These are phyloP conservation scores for Nyssa sinensis DNA, from an alignment of 148 eudicot genomes.

Conservation along the genomic window DNA sequence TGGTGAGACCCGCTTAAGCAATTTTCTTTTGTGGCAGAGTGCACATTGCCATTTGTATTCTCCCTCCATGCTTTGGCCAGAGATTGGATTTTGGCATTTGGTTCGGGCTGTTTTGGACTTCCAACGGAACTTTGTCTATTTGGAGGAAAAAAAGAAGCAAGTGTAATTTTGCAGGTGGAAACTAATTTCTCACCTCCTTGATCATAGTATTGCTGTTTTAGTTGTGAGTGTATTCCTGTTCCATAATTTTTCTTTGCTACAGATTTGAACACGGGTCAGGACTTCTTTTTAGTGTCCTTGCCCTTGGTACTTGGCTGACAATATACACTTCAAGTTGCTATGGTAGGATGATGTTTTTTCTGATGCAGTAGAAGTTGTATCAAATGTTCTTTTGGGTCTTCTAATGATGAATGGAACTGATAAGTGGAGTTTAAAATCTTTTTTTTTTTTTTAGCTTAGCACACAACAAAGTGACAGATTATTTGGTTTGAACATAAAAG, in stretches of 20 bases:
- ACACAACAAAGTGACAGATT: neutral
- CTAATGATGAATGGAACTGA: neutral
- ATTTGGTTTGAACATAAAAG: neutral
- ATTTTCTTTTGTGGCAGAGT: conserved; percentile 77
- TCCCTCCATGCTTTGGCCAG: conserved; percentile 71
- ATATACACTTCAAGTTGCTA: neutral
- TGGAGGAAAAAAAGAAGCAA: conserved; percentile 43
- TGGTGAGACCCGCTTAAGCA: conserved; percentile 75
- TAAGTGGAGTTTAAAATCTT: neutral
- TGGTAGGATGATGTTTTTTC: too few relatives aligned
- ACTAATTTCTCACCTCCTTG: neutral
- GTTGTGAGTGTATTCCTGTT: neutral
- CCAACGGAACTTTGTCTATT: conserved; percentile 37
- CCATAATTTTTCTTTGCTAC: neutral
- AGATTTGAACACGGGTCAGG: too few relatives aligned
- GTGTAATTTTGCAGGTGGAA: neutral
- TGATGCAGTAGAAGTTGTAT: neutral
- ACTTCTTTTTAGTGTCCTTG: neutral
- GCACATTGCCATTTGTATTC: conserved; percentile 44
- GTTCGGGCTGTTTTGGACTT: conserved; percentile 55
- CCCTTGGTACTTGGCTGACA: neutral
- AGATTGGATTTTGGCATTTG: conserved; percentile 57
- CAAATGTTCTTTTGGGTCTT: neutral
- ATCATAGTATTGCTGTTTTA: neutral
- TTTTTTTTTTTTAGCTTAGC: neutral